phyloP scores from a whole-genome alignment of 2,329 filamentous ascomycete genomes.

The Fusarium guadeloupense region DNA sequence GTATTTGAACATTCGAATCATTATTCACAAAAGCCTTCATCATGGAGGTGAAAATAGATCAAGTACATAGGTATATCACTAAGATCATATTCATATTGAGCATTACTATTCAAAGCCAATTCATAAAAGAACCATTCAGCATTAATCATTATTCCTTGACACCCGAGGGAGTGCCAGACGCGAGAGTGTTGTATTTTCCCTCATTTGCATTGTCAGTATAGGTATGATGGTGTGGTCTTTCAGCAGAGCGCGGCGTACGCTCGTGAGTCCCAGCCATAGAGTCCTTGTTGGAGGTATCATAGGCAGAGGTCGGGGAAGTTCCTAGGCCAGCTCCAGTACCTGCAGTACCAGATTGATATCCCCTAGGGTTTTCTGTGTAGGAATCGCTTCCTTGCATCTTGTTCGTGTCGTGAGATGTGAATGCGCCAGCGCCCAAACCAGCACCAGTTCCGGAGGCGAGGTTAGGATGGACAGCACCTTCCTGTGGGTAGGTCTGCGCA shows the following conservation, averaged over 20 bases:
- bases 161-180: conserved; percentile 34
- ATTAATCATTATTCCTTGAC: background rate
- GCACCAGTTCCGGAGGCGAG: conserved; percentile 11
- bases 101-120: too few relatives aligned
- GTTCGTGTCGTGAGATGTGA: conserved; percentile 5
- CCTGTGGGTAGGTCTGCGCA: background rate
- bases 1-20: too few relatives aligned
- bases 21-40: too few relatives aligned
- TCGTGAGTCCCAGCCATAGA: background rate
- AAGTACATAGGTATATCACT: too few relatives aligned
- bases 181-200: conserved; percentile 34
- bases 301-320: background rate
- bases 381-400: background rate
- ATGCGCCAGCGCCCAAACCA: conserved; percentile 15
- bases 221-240: background rate
- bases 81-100: background rate
- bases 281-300: background rate
- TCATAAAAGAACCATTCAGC: too few relatives aligned
- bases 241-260: background rate
- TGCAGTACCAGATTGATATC: background rate
- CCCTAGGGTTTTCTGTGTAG: background rate
- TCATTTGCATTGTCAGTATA: conserved; percentile 23
- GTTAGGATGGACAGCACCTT: background rate
- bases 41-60: too few relatives aligned
- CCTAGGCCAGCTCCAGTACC: background rate